Evolutionary conservation across 2,329 filamentous ascomycete genomes (phyloP).

Genomic region (Botryotinia globosa): DNA sequence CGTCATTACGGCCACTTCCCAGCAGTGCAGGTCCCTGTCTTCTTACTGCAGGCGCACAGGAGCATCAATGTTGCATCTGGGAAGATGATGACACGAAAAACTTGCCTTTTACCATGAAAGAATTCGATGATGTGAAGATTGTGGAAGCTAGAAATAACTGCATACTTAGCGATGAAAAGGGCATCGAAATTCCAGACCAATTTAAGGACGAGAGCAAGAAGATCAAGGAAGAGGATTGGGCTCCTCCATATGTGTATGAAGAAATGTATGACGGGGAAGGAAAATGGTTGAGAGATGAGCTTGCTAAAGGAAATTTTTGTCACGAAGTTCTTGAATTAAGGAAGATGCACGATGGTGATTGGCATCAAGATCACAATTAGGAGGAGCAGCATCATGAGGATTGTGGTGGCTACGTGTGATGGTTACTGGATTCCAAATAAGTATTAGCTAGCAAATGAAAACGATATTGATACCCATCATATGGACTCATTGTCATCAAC

Average conservation of each 20-base stretch:
- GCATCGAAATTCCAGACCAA: not conserved
- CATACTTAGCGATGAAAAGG: not conserved
- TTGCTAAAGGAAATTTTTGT: not conserved
- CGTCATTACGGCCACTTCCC: not conserved
- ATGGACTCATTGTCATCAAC: not conserved
- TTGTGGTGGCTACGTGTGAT: not conserved
- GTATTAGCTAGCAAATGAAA: not conserved
- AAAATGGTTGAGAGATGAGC: not conserved
- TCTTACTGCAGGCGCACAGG: not conserved
- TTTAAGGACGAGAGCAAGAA: not conserved
- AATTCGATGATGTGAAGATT: not conserved
- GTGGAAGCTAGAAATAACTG: not conserved
- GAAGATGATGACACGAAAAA: not conserved
- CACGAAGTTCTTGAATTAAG: not conserved
- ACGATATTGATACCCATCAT: not conserved
- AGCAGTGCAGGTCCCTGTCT: not conserved
- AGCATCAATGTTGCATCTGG: conserved; percentile 7
- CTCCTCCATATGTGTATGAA: not conserved
- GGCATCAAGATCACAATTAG: not conserved
- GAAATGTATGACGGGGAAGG: not conserved
- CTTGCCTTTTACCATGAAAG: not conserved
- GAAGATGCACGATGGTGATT: not conserved
- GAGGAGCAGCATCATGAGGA: not conserved
- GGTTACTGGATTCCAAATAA: not conserved
- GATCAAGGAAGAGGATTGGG: not conserved